These are phyloP conservation scores for Eleusine indica DNA, from an alignment of 176 grass and related monocot genomes.

Conservation along the genomic window DNA sequence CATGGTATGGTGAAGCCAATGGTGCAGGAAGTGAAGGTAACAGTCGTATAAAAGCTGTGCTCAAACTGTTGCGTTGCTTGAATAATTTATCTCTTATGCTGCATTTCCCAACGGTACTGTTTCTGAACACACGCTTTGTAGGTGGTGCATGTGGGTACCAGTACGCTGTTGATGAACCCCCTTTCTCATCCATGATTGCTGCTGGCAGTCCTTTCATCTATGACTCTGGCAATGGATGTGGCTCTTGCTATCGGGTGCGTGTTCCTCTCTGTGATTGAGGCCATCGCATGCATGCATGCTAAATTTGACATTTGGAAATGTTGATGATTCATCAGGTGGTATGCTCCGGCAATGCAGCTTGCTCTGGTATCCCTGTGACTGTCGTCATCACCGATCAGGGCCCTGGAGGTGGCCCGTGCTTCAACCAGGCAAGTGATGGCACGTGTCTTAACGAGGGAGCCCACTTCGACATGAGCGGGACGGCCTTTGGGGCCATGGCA, in stretches of 20 bases:
- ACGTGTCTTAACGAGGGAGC: slow-evolving; percentile 48
- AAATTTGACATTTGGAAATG: slow-evolving; percentile 30
- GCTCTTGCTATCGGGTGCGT: slow-evolving; percentile 71
- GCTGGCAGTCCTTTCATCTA: slow-evolving; percentile 80
- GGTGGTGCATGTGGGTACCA: slow-evolving; percentile 90
- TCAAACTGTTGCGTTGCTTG: not conserved
- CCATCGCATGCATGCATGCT: not conserved
- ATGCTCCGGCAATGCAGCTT: slow-evolving; percentile 62
- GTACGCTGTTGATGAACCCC: slow-evolving; percentile 62
- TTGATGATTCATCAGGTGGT: slow-evolving; percentile 54
- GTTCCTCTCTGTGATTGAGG: not conserved
- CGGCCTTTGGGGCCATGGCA: slow-evolving; percentile 82
- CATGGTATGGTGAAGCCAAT: slow-evolving; percentile 69
- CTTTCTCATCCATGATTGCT: slow-evolving; percentile 78
- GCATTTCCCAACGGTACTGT: not conserved
- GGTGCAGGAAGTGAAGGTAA: slow-evolving; percentile 81
- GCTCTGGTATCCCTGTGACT: not conserved
- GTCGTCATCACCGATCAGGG: slow-evolving; percentile 20
- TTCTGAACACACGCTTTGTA: slow-evolving; percentile 25
- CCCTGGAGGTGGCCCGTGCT: slow-evolving; percentile 64
- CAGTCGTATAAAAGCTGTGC: not conserved
- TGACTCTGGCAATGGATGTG: slow-evolving; percentile 71
- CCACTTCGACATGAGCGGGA: slow-evolving; percentile 93
- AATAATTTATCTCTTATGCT: slow-evolving; percentile 1
- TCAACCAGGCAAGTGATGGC: slow-evolving; percentile 34